These are phyloP conservation scores for Erigeron philadelphicus DNA, from an alignment of 140 eudicot genomes.

Conservation along the genomic window DNA sequence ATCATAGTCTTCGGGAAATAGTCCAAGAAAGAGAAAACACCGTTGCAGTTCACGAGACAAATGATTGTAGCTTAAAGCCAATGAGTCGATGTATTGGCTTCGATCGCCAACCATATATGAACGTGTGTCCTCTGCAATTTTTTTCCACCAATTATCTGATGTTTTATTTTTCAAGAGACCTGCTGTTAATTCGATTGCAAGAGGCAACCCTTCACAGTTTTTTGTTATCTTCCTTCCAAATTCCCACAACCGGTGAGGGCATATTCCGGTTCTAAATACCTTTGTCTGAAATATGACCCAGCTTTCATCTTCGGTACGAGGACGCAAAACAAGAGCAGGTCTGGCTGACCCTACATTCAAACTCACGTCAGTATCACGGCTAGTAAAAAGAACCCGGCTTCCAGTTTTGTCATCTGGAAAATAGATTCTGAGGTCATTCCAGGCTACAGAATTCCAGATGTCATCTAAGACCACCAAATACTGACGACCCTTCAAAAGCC, in stretches of 20 bases:
- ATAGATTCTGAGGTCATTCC: neutral
- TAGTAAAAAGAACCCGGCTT: neutral
- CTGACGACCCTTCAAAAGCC: neutral
- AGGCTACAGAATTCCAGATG: neutral
- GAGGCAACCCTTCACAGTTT: neutral
- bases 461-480: neutral
- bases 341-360: neutral
- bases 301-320: neutral
- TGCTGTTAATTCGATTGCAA: neutral
- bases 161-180: neutral
- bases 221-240: neutral
- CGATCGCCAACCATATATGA: neutral
- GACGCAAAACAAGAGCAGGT: neutral
- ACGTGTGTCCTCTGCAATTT: neutral
- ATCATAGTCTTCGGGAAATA: neutral
- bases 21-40: neutral
- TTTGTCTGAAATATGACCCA: neutral
- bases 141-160: neutral
- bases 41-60: neutral
- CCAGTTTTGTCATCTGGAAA: neutral
- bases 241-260: neutral
- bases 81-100: neutral
- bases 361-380: neutral
- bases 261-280: neutral
- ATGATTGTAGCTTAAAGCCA: constrained; percentile 1